Evolutionary conservation across 2,329 filamentous ascomycete species (phyloP).

Genomic region (Alternaria sp.): DNA sequence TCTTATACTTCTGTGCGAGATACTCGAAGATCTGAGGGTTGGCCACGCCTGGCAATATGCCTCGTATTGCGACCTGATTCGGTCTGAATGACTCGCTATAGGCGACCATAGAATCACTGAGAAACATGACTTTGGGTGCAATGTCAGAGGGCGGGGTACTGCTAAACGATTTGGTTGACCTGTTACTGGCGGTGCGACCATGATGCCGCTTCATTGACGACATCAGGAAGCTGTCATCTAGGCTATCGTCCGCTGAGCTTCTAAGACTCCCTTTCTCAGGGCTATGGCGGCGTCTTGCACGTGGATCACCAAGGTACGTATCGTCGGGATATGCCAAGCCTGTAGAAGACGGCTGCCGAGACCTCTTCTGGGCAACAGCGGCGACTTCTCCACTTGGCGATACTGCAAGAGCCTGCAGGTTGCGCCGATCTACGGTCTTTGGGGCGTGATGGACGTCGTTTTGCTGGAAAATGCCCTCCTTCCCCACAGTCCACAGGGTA

Average conservation of each 20-base stretch:
- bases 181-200: constrained; percentile 56
- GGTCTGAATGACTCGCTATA: constrained; percentile 51
- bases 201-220: constrained; percentile 59
- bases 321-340: constrained; percentile 52
- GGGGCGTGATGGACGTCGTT: constrained; percentile 68
- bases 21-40: constrained; percentile 53
- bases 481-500: constrained; percentile 70
- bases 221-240: constrained; percentile 65
- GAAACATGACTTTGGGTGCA: constrained; percentile 57
- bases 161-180: constrained; percentile 62
- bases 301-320: constrained; percentile 51
- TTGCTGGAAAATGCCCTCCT: constrained; percentile 69
- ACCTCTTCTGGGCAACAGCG: constrained; percentile 63
- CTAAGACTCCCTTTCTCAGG: constrained; percentile 59
- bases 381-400: constrained; percentile 66
- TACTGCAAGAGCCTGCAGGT: constrained; percentile 65
- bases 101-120: constrained; percentile 61
- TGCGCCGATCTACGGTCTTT: constrained; percentile 66
- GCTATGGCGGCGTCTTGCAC: constrained; percentile 55
- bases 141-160: constrained; percentile 63
- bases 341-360: constrained; percentile 52
- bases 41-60: constrained; percentile 55
- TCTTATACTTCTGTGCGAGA: constrained; percentile 57
- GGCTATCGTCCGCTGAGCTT: constrained; percentile 65
- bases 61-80: constrained; percentile 60